These are phyloP conservation scores for Neurospora sp. DNA, from an alignment of 495 filamentous ascomycete genomes.

Conservation along the genomic window DNA sequence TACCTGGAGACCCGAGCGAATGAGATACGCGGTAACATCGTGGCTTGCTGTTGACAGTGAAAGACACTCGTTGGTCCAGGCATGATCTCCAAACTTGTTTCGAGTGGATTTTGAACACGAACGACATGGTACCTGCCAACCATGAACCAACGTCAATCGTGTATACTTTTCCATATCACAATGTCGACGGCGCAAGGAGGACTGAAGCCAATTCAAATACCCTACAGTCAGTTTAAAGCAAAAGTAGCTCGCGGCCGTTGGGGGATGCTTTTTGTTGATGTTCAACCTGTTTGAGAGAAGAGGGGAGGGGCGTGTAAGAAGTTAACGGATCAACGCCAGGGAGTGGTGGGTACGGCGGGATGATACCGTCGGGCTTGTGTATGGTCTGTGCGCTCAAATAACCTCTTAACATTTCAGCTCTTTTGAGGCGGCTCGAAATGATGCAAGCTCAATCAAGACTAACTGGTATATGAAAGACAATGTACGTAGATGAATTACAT, in stretches of 20 bases:
- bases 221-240: background rate
- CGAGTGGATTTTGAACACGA: background rate
- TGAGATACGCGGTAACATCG: background rate
- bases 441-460: background rate
- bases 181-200: background rate
- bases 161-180: background rate
- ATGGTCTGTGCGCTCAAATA: background rate
- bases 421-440: background rate
- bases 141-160: background rate
- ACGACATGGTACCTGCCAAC: background rate
- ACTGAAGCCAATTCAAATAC: background rate
- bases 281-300: background rate
- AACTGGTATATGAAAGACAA: background rate
- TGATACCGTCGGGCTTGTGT: background rate
- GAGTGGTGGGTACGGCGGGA: too few relatives aligned
- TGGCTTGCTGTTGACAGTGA: background rate
- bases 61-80: background rate
- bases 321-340: background rate
- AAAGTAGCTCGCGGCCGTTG: background rate
- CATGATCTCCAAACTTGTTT: background rate
- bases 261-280: background rate
- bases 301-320: background rate
- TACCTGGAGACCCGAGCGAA: background rate
- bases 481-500: background rate
- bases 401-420: background rate